Base-by-base conservation (phyloP, 257 asterid genomes). In the Striga asiatica region DNA sequence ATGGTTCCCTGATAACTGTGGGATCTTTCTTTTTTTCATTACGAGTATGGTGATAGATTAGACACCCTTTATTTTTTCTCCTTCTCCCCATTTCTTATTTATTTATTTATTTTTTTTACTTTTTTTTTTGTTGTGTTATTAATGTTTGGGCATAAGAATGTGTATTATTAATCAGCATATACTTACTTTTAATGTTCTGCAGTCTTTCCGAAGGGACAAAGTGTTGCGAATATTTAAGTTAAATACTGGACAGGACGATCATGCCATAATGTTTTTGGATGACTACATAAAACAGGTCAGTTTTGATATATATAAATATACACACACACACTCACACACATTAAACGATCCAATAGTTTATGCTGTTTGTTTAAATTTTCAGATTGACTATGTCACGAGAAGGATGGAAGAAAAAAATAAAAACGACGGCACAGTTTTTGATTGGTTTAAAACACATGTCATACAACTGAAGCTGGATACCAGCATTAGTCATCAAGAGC, bases 171-270 rank as follows among this genome's bases (percentile, higher is more conserved):
- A 21, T 58, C 29, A 47, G 24, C 39, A 51, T 7, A 20, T 47
- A 42, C 19, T 50, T 24, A 49, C 38, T 46, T 23, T 64, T 16
- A 16, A 49, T 72, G 16, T 52, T 71, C 8, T 71, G 70, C 87
- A 89, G 97, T 74, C 89, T 22, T 74, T 89, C 18, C 82, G 75
- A 69, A 78, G 98, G 70, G 94, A 92, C 19, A 61, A 70, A 28
- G 72, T 79, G 56, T 43, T 92, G 67, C 93, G 88, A 50, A 52
- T 85, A 66, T 92, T 92, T 68, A 92, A 88, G 74, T 68, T 92
- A 64, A 92, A 71, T 71, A 82, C 84, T 41, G 98, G 98, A 56
- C 98, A 88, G 73, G 95, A 92, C 32, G 98, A 92, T 69, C 93
- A 82, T 76, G 97, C 98, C 49, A 64, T 92, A 57, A 92, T 92